Base-by-base conservation (phyloP, 805 yeast genomes). In the Metschnikowia cubensis region DNA sequence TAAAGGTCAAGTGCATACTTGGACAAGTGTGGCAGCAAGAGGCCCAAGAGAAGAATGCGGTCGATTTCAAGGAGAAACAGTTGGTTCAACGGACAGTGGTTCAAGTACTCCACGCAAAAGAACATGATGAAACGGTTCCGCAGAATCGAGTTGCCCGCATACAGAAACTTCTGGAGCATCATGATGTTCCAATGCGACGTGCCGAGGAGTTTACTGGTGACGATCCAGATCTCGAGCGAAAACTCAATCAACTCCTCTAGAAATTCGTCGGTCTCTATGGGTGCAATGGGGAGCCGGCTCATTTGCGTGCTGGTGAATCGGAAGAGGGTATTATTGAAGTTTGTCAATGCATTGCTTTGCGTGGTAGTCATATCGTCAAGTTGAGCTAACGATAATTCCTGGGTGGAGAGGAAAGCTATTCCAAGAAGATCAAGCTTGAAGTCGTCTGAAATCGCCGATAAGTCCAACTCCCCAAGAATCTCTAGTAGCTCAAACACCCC, bases 91-190 rank as follows among this genome's bases (percentile, higher is more conserved):
- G 48, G 49, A 1, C 64, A 57, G 43, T 54, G 61, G 17, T 58
- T 51, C 35, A 68, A 54, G 11, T 68, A 55, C 38, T 64, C 65
- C 14, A 48, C 42, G 50, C 65, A 66, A 22, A 72, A 59, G 35
- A 55, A 65, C 42, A 69, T 50, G 2, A 60, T 50, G 54, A 68
- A 73, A 47, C 64, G 62, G 6, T 65, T 65, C 51, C 77, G 52
- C 71, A 70, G 73, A 22, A 59, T 57, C 0, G 60, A 48, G 49
- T 72, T 72, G 3, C 78, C 78, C 44, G 69, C 56, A 49, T 71
- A 73, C 1, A 75, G 73, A 53, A 58, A 73, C 32, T 62, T 64
- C 47, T 71, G 78, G 21, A 70, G 59, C 29, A 68, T 58, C 40
- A 73, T 51, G 40, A 59, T 59, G 44, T 68, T 69, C 78, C 78